Conservation (phyloP, 345 rosid genomes). For the Psidium guajava region DNA sequence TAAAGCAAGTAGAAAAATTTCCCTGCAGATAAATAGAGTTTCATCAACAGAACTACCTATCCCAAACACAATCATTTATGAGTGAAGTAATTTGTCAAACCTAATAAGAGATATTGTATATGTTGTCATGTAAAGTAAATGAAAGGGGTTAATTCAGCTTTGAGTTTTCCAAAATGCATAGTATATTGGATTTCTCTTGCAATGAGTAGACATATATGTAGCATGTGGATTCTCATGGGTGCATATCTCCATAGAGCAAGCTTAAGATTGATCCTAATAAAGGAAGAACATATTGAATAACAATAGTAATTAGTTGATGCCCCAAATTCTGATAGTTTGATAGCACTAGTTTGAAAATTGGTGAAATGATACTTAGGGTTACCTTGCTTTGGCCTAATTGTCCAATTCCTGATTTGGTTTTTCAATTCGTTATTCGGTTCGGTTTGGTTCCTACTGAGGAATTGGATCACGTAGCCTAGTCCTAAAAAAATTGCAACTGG, state of each 20-base stretch:
- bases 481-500: too few relatives aligned
- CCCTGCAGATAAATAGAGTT: too few relatives aligned
- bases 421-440: background rate
- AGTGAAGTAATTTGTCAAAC: too few relatives aligned
- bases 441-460: accelerated
- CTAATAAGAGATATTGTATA: too few relatives aligned
- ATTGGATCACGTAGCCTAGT: too few relatives aligned
- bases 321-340: background rate
- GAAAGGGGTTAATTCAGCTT: too few relatives aligned
- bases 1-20: too few relatives aligned
- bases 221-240: background rate
- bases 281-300: background rate
- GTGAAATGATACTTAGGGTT: background rate
- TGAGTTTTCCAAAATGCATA: too few relatives aligned
- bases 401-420: background rate
- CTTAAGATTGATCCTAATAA: background rate
- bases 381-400: background rate
- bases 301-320: background rate
- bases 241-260: background rate
- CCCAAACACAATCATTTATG: too few relatives aligned
- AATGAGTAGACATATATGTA: background rate
- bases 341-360: background rate
- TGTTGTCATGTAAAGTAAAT: too few relatives aligned
- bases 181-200: too few relatives aligned
- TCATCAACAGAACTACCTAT: too few relatives aligned